phyloP scores from a whole-genome alignment of 768 basidiomycete genomes.

The Mycena vitilis region DNA sequence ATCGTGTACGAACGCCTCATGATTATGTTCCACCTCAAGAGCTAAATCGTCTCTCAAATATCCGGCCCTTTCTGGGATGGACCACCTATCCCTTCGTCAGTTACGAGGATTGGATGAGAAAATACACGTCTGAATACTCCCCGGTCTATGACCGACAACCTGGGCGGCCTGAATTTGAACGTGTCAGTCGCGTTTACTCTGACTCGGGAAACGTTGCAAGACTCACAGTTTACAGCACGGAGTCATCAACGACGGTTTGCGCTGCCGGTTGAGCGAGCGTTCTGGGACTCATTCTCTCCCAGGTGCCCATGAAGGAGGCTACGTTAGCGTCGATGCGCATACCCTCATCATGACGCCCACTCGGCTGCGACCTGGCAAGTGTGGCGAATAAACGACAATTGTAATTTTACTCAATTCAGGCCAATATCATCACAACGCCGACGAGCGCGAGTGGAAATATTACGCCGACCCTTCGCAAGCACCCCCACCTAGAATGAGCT shows the following conservation, averaged over 20 bases:
- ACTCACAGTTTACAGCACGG: conserved; percentile 24
- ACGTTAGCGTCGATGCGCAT: conserved; percentile 30
- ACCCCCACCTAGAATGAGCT: conserved; percentile 24
- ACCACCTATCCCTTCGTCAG: conserved; percentile 22
- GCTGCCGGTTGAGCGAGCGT: neutral
- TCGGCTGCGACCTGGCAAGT: conserved; percentile 30
- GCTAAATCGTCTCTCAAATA: conserved; percentile 26
- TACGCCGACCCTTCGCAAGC: conserved; percentile 21
- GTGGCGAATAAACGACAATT: neutral
- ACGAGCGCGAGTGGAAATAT: conserved; percentile 28
- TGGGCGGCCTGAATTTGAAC: conserved; percentile 26
- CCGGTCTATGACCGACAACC: conserved; percentile 32
- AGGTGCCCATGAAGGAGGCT: conserved; percentile 31
- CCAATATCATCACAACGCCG: conserved; percentile 27
- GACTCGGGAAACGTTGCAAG: neutral
- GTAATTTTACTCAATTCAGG: conserved; percentile 5
- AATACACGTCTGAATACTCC: conserved; percentile 23
- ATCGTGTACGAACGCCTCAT: neutral
- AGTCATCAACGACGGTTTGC: conserved; percentile 33
- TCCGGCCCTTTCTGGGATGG: conserved; percentile 31
- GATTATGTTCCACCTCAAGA: conserved; percentile 16
- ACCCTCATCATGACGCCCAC: conserved; percentile 31
- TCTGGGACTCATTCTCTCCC: neutral
- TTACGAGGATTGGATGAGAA: conserved; percentile 26
- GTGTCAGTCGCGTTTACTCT: conserved; percentile 13